These are phyloP conservation scores for Cantharellus cinnabarinus DNA, from an alignment of 768 basidiomycete species.

Conservation along the genomic window DNA sequence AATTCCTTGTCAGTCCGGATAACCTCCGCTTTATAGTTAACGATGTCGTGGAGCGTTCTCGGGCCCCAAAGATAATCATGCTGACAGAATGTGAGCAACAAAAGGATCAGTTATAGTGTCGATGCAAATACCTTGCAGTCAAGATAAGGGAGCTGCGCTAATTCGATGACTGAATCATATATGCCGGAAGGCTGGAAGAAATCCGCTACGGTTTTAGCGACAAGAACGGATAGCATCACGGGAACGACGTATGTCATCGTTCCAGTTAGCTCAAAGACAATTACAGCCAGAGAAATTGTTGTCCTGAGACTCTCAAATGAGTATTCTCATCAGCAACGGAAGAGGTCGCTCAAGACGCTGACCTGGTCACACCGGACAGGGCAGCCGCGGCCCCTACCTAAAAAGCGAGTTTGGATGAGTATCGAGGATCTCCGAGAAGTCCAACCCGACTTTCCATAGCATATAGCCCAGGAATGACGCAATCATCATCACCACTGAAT, in stretches of 20 bases:
- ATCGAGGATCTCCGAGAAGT: not conserved
- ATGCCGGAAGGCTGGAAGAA: slow-evolving; percentile 83
- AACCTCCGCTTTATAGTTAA: slow-evolving; percentile 38
- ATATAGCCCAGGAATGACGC: slow-evolving; percentile 78
- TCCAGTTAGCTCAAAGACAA: slow-evolving; percentile 88
- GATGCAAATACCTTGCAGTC: slow-evolving; percentile 36
- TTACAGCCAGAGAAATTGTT: slow-evolving; percentile 86
- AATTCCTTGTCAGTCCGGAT: slow-evolving; percentile 56
- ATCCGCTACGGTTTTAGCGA: slow-evolving; percentile 81
- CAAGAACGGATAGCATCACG: slow-evolving; percentile 66
- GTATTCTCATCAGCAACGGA: slow-evolving; percentile 2
- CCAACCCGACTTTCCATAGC: slow-evolving; percentile 43
- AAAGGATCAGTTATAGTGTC: not conserved
- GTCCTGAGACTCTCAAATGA: slow-evolving; percentile 33
- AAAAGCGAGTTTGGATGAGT: slow-evolving; percentile 8
- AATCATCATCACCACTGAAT: slow-evolving; percentile 31
- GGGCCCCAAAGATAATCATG: slow-evolving; percentile 76
- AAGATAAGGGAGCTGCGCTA: slow-evolving; percentile 70
- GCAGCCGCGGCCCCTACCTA: slow-evolving; percentile 69
- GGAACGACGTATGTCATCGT: slow-evolving; percentile 83
- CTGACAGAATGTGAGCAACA: slow-evolving; percentile 1
- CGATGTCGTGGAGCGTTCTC: slow-evolving; percentile 56
- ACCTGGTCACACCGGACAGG: slow-evolving; percentile 82
- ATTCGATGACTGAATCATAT: slow-evolving; percentile 91
- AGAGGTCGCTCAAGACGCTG: slow-evolving; percentile 15